Evolutionary conservation across 805 yeast genomes (phyloP), one percentile per base, ranked within the genome.

Genomic region (Candida patagonica): DNA sequence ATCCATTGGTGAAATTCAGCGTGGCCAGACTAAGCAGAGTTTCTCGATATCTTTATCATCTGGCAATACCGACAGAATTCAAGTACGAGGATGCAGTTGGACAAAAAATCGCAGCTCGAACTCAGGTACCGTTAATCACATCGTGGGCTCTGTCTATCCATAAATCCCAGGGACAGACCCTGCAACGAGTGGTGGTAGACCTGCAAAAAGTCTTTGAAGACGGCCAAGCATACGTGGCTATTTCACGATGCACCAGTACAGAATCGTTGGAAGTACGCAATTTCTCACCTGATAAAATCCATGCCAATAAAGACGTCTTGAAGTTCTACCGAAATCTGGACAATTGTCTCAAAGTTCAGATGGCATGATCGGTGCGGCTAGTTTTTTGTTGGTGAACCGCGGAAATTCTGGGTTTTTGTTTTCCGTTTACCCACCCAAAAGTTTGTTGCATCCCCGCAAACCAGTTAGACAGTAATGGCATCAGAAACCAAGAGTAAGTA

Each of bases 111-210:
- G 43, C 78, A 0, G 51, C 77, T 2, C 66, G 96, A 51, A 62
- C 65, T 0, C 98, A 92, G 55, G 45, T 89, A 2, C 98, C 98
- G 0, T 61, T 92, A 40, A 77, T 87, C 46, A 63, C 85, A 12
- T 92, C 97, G 0, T 92, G 97, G 96, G 87, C 98, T 0, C 61
- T 92, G 39, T 87, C 96, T 0, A 89, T 92, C 38, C 98, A 92
- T 57, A 89, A 89, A 61, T 80, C 97, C 0, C 98, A 89, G 60
- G 98, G 98, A 1, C 88, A 89, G 60, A 82, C 97, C 0, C 59
- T 87, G 26, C 75, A 78, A 2, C 67, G 77, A 31, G 85, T 84
- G 1, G 69, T 73, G 42, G 95, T 89, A 5, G 95, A 92, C 57
- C 67, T 89, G 43, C 65, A 69, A 21, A 68, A 70, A 41, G 77